Conservation (phyloP, 2,329 filamentous ascomycete genomes). For the Trichoderma gracile region DNA sequence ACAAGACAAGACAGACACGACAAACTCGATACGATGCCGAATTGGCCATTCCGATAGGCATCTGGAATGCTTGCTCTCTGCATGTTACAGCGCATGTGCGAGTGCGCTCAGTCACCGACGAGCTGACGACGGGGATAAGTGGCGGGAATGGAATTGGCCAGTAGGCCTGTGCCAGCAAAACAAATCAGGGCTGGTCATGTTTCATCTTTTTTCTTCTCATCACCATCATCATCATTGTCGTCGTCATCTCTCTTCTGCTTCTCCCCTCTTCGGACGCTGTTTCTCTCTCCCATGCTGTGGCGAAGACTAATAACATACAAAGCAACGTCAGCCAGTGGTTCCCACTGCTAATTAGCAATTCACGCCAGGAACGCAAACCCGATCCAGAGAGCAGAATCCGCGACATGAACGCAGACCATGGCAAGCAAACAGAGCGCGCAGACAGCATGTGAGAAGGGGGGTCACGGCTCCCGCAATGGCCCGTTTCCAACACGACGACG, state of each 20-base stretch:
- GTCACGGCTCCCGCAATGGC: neutral
- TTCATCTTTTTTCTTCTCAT: neutral
- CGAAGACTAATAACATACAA: neutral
- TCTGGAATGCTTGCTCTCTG: too few relatives aligned
- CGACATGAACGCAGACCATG: too few relatives aligned
- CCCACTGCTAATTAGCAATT: neutral
- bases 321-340: constrained; percentile 2
- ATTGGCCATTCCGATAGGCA: too few relatives aligned
- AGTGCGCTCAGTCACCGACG: neutral
- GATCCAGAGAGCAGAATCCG: neutral
- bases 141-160: constrained; percentile 1
- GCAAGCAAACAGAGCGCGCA: neutral
- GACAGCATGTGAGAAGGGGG: constrained; percentile 2
- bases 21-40: too few relatives aligned
- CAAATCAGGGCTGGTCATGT: neutral
- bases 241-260: neutral
- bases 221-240: neutral
- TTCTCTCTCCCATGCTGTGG: neutral
- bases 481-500: constrained; percentile 19
- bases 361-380: constrained; percentile 1
- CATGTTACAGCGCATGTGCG: too few relatives aligned
- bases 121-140: neutral
- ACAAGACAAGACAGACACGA: too few relatives aligned
- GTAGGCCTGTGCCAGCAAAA: constrained; percentile 9
- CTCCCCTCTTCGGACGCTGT: neutral